Conservation (phyloP, 106 monocot species). For the Dendrobium huoshanense region DNA sequence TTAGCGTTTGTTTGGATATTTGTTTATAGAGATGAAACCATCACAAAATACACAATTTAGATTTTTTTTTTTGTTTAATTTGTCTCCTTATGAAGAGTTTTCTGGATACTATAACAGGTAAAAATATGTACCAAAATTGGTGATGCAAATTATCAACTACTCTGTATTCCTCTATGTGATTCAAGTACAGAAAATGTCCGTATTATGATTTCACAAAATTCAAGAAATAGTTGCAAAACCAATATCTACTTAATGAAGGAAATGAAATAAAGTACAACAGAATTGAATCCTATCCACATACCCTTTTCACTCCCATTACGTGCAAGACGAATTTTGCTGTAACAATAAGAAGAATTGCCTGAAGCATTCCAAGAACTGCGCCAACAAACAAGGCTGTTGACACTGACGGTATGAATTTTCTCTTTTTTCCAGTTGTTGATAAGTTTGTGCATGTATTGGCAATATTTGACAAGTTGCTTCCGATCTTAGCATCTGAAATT, state of each 20-base stretch:
- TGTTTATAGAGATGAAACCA: too few relatives aligned
- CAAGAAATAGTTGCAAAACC: not conserved
- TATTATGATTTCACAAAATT: not conserved
- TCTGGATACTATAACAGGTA: not conserved
- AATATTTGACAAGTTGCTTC: not conserved
- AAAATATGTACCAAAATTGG: too few relatives aligned
- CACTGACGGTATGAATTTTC: conserved; percentile 69
- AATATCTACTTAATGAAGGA: not conserved
- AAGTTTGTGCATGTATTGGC: not conserved
- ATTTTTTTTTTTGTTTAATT: too few relatives aligned
- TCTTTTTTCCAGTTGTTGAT: conserved; percentile 8
- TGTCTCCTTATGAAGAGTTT: too few relatives aligned
- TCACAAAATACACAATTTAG: too few relatives aligned
- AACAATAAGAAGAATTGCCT: conserved; percentile 51
- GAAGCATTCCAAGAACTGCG: conserved; percentile 54
- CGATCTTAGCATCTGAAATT: conserved; percentile 12
- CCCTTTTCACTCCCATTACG: conserved; percentile 81
- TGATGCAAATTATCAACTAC: too few relatives aligned
- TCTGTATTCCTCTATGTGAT: too few relatives aligned
- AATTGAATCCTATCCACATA: conserved; percentile 28
- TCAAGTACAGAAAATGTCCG: not conserved
- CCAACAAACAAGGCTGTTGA: conserved; percentile 76
- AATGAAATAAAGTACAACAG: not conserved
- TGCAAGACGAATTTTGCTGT: conserved; percentile 41
- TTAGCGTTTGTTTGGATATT: too few relatives aligned